Evolutionary conservation across 2,329 filamentous ascomycete genomes (phyloP).

Genomic region (Apiospora sp.): DNA sequence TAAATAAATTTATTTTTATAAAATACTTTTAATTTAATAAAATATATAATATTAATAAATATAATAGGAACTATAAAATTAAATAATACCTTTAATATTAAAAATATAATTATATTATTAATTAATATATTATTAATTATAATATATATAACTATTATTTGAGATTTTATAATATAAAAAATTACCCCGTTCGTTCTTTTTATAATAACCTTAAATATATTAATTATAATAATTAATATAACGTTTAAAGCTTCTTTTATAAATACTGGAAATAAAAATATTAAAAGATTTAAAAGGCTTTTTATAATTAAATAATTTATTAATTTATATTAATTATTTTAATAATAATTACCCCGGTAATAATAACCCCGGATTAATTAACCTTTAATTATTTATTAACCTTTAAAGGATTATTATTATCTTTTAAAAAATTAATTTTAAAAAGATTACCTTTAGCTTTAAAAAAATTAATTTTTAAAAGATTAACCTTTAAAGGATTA

Average conservation of each 20-base stretch:
- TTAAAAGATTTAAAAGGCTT: background rate
- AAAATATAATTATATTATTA: conserved; percentile 22
- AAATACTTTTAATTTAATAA: background rate
- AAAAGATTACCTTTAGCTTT: too few relatives aligned
- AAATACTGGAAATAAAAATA: background rate
- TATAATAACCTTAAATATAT: background rate
- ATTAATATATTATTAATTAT: background rate
- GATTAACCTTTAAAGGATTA: too few relatives aligned
- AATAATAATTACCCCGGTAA: background rate
- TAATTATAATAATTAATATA: background rate
- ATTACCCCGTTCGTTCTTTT: background rate
- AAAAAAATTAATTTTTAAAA: too few relatives aligned
- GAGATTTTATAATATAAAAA: background rate
- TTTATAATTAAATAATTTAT: background rate
- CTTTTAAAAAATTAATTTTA: too few relatives aligned
- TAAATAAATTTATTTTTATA: background rate
- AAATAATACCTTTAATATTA: background rate
- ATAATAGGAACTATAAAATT: background rate
- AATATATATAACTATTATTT: background rate
- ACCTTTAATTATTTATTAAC: too few relatives aligned
- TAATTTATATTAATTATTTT: background rate
- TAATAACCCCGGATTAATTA: too few relatives aligned
- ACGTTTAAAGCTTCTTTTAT: background rate
- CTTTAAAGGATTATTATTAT: too few relatives aligned
- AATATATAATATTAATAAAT: background rate